phyloP scores from a whole-genome alignment of 1,284 basidiomycete species.

The Singerocomus rubriflavus region DNA sequence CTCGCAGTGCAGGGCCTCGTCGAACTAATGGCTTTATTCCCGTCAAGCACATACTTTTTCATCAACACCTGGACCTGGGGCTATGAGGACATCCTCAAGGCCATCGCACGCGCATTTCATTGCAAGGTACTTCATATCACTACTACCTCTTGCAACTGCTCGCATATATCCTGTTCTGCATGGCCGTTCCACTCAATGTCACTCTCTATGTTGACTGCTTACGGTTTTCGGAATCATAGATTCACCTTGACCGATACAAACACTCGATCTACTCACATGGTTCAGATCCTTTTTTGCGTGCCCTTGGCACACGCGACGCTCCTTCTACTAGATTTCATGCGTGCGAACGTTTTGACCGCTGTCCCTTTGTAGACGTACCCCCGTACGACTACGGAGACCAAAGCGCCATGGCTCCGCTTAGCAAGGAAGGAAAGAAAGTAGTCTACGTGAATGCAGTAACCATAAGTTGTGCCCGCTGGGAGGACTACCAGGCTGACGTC shows the following conservation, averaged over 20 bases:
- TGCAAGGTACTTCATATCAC: constrained; percentile 44
- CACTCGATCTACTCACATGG: constrained; percentile 58
- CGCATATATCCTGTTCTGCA: not conserved
- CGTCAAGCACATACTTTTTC: constrained; percentile 73
- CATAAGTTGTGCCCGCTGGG: constrained; percentile 62
- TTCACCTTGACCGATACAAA: constrained; percentile 91
- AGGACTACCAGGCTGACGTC: constrained; percentile 51
- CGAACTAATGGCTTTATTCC: constrained; percentile 66
- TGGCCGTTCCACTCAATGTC: not conserved
- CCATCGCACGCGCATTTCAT: constrained; percentile 61
- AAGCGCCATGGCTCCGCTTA: constrained; percentile 23
- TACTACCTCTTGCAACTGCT: not conserved
- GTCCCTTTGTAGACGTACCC: constrained; percentile 55
- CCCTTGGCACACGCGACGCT: constrained; percentile 62
- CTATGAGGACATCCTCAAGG: constrained; percentile 83
- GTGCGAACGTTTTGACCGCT: constrained; percentile 81
- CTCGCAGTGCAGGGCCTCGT: constrained; percentile 67
- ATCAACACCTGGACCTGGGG: constrained; percentile 95
- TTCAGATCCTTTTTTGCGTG: constrained; percentile 61
- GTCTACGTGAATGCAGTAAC: constrained; percentile 77
- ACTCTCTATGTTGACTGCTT: constrained; percentile 16
- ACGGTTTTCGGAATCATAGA: constrained; percentile 41
- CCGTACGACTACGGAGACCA: constrained; percentile 16
- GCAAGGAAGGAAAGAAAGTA: constrained; percentile 49
- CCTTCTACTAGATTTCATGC: constrained; percentile 80